phyloP scores from a whole-genome alignment of 441 rosid species.

The Metrosideros polymorpha region DNA sequence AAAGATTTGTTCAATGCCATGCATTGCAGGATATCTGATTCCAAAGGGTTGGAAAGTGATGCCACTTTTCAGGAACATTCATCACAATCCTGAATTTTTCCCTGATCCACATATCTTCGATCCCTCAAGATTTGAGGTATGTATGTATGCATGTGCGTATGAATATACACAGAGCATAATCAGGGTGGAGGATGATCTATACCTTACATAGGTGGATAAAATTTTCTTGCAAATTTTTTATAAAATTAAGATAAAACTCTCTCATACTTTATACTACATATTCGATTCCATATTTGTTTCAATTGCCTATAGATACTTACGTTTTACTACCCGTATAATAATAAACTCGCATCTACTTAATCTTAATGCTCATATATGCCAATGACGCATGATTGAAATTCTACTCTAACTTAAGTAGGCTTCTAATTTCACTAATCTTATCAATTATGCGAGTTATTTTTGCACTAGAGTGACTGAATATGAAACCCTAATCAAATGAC shows the following conservation, averaged over 20 bases:
- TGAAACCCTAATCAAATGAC: neutral
- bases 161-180: neutral
- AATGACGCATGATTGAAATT: neutral
- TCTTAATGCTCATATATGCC: neutral
- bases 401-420: neutral
- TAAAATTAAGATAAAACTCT: neutral
- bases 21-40: slow-evolving; percentile 53
- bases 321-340: neutral
- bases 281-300: neutral
- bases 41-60: slow-evolving; percentile 99
- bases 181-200: neutral
- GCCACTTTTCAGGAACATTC: slow-evolving; percentile 93
- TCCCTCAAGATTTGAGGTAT: slow-evolving; percentile 89
- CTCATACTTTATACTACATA: neutral
- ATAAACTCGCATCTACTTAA: neutral
- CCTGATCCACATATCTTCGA: slow-evolving; percentile 60
- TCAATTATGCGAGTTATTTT: neutral
- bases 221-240: neutral
- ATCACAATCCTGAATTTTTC: slow-evolving; percentile 69
- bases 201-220: neutral
- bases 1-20: neutral
- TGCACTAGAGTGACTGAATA: neutral
- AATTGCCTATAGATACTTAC: too few relatives aligned
- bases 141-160: neutral
- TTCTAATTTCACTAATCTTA: neutral